phyloP scores from a whole-genome alignment of 1,139 yeast species.

The Protomyces inouyei region DNA sequence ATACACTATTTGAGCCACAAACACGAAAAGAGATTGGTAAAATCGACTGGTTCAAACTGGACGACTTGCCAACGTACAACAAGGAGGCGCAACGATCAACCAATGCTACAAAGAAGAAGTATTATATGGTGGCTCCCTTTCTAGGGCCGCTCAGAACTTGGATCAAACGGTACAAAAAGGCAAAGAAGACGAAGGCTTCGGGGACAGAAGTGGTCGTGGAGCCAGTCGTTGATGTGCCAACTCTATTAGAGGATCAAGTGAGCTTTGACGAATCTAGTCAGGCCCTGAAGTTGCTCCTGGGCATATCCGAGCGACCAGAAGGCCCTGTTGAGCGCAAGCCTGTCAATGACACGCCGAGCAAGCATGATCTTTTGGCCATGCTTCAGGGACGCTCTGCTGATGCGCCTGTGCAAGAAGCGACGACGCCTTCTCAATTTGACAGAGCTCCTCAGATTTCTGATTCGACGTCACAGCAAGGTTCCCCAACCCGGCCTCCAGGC shows the following conservation, averaged over 20 bases:
- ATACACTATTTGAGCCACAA: slow-evolving; percentile 64
- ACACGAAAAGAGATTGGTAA: slow-evolving; percentile 81
- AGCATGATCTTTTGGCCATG: neutral
- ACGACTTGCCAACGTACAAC: slow-evolving; percentile 44
- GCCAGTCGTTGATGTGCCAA: neutral
- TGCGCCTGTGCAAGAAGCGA: neutral
- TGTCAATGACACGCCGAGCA: neutral
- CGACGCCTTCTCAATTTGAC: neutral
- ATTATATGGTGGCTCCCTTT: slow-evolving; percentile 43
- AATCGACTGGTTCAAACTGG: slow-evolving; percentile 61
- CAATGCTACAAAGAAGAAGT: slow-evolving; percentile 33
- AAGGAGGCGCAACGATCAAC: slow-evolving; percentile 28
- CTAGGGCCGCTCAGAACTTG: slow-evolving; percentile 31
- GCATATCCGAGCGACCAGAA: slow-evolving; percentile 1
- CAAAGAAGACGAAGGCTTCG: neutral
- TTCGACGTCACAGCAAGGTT: neutral
- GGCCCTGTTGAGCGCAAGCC: neutral
- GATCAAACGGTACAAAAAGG: slow-evolving; percentile 29
- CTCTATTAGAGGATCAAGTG: neutral
- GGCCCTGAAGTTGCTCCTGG: slow-evolving; percentile 17
- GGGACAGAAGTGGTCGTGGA: neutral
- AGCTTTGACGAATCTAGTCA: neutral
- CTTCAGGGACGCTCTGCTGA: neutral
- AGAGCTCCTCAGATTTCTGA: neutral
- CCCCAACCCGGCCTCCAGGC: neutral